Conservation (phyloP, 495 filamentous ascomycete species). For the Lepraria neglecta region DNA sequence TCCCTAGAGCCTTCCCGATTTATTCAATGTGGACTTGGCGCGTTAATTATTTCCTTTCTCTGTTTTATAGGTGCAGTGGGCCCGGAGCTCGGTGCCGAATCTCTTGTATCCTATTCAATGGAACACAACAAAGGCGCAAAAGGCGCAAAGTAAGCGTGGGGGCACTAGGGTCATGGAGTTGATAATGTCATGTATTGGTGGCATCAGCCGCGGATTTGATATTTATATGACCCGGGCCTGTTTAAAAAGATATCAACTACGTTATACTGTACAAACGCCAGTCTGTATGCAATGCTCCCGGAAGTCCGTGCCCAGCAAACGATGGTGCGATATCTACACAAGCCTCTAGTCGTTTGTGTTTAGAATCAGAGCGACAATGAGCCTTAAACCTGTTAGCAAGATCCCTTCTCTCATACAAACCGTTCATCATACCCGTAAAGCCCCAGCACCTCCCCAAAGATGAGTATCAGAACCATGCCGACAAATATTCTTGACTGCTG, state of each 20-base stretch:
- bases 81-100: slow-evolving; percentile 7
- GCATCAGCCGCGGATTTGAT: neutral
- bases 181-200: neutral
- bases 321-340: neutral
- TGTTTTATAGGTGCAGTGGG: neutral
- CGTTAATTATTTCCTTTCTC: slow-evolving; percentile 6
- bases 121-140: neutral
- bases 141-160: slow-evolving; percentile 8
- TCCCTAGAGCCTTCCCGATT: slow-evolving; percentile 10
- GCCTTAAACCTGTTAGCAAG: slow-evolving; percentile 21
- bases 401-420: neutral
- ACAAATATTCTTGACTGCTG: slow-evolving; percentile 91
- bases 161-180: slow-evolving; percentile 2
- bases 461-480: slow-evolving; percentile 96
- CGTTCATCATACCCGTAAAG: slow-evolving; percentile 73
- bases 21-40: slow-evolving; percentile 11
- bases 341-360: slow-evolving; percentile 24
- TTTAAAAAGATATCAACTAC: neutral
- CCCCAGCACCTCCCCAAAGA: slow-evolving; percentile 96
- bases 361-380: slow-evolving; percentile 30
- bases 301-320: neutral
- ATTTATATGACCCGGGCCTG: neutral
- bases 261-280: slow-evolving; percentile 7
- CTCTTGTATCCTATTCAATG: neutral
- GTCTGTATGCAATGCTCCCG: neutral